Conservation (phyloP, 345 rosid species). For the Salix dunnii region DNA sequence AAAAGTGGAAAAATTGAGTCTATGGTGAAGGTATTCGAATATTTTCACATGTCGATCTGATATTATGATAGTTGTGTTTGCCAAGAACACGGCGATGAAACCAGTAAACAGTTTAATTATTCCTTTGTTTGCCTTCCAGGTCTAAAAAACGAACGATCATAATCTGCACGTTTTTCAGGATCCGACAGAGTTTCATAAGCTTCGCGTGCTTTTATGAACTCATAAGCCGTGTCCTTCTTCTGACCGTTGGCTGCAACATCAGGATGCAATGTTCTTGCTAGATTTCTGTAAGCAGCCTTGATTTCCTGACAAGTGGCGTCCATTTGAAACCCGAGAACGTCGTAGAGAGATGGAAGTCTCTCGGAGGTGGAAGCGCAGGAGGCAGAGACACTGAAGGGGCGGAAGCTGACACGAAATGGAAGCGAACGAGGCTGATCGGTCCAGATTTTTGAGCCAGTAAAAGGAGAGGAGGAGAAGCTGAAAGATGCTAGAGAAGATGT, state of each 20-base stretch:
- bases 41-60: not conserved
- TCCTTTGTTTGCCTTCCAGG: not conserved
- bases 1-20: slow-evolving; percentile 78
- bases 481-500: slow-evolving; percentile 22
- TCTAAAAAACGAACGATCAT: slow-evolving; percentile 42
- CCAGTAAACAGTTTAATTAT: not conserved
- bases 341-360: slow-evolving; percentile 38
- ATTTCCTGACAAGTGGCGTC: slow-evolving; percentile 58
- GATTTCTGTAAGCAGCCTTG: slow-evolving; percentile 57
- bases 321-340: slow-evolving; percentile 48
- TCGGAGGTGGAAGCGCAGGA: slow-evolving; percentile 39
- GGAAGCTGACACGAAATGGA: slow-evolving; percentile 25
- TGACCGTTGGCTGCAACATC: slow-evolving; percentile 40
- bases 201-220: slow-evolving; percentile 55
- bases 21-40: slow-evolving; percentile 66
- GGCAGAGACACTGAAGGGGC: slow-evolving; percentile 36
- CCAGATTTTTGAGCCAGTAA: slow-evolving; percentile 13
- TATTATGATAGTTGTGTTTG: not conserved
- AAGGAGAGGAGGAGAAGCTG: slow-evolving; percentile 16
- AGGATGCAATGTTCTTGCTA: slow-evolving; percentile 63
- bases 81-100: not conserved
- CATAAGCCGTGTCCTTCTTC: slow-evolving; percentile 21
- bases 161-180: slow-evolving; percentile 53
- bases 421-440: not conserved
- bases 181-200: slow-evolving; percentile 66